These are phyloP conservation scores for Pleurotus platypus DNA, from an alignment of 768 basidiomycete genomes.

Conservation along the genomic window DNA sequence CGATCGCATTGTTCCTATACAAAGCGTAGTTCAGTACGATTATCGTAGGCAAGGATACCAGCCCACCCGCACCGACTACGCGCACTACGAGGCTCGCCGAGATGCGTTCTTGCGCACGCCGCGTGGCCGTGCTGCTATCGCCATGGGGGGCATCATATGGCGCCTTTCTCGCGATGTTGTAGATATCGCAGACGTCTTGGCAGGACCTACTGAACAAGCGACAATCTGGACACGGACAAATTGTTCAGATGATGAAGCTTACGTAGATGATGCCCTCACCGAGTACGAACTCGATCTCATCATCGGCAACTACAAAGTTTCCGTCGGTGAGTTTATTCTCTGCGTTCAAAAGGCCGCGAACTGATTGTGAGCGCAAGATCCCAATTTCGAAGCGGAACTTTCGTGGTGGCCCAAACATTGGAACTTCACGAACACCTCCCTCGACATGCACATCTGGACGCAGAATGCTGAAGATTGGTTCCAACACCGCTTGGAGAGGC, in stretches of 20 bases:
- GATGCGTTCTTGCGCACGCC: constrained; percentile 6
- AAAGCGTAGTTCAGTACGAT: constrained; percentile 10
- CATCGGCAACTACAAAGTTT: constrained; percentile 18
- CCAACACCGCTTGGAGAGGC: constrained; percentile 1
- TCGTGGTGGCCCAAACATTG: constrained; percentile 18
- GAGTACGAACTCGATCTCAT: constrained; percentile 17
- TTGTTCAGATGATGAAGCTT: not conserved
- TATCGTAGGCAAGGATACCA: constrained; percentile 11
- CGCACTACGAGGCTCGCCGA: constrained; percentile 1
- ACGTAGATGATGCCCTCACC: constrained; percentile 19
- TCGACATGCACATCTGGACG: constrained; percentile 16
- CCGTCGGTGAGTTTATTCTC: constrained; percentile 12
- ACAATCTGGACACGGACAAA: constrained; percentile 1
- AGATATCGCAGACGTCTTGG: constrained; percentile 8
- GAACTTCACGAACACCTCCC: constrained; percentile 3
- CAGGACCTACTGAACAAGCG: constrained; percentile 15
- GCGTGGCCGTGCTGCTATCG: constrained; percentile 20
- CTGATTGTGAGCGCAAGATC: not conserved
- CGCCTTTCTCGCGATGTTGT: constrained; percentile 16
- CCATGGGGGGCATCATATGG: constrained; percentile 21
- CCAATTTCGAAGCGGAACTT: not conserved
- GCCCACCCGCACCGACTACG: constrained; percentile 4
- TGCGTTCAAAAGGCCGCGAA: not conserved
- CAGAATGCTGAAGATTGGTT: constrained; percentile 17
- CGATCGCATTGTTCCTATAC: not conserved